Evolutionary conservation across 352 stramenopile species (phyloP), one percentile per base, ranked within the genome.

Genomic region (Achlya hypogyna): DNA sequence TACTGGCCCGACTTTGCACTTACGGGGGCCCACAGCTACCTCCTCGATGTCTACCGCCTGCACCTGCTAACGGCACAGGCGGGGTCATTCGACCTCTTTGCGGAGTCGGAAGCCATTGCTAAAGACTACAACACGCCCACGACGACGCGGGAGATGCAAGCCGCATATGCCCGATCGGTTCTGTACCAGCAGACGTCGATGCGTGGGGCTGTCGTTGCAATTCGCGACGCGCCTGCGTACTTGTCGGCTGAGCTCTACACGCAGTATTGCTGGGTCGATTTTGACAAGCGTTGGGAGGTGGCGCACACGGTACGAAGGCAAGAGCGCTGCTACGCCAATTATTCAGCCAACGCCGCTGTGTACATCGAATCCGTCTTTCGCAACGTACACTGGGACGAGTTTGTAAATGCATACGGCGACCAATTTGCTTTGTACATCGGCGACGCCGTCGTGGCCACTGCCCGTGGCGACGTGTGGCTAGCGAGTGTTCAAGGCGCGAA

Each of bases 211-310:
- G 22, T 49, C 22, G 18, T 18, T 49, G 42, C 18, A 20, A 18
- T 49, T 49, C 42, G 42, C 18, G 42, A 22, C 22, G 42, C 22
- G 18, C 18, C 18, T 20, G 42, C 22, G 22, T 18, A 22, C 22
- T 20, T 49, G 42, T 22, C 22, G 22, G 18, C 22, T 22, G 18
- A 49, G 22, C 18, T 49, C 18, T 20, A 20, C 22, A 49, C 42
- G 22, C 28, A 64, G 1, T 54, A 43, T 23, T 64, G 56, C 42
- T 64, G 56, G 56, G 35, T 64, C 14, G 56, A 64, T 25, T 64
- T 51, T 1, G 52, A 64, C 29, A 10, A 27, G 16, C 12, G 9
- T 16, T 64, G 27, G 29, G 56, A 64, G 2, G 12, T 64, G 2
- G 28, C 14, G 12, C 56, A 64, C 42, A 64, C 56, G 27, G 27